These are phyloP conservation scores for Kernera saxatilis DNA, from an alignment of 345 rosid genomes.

Conservation along the genomic window DNA sequence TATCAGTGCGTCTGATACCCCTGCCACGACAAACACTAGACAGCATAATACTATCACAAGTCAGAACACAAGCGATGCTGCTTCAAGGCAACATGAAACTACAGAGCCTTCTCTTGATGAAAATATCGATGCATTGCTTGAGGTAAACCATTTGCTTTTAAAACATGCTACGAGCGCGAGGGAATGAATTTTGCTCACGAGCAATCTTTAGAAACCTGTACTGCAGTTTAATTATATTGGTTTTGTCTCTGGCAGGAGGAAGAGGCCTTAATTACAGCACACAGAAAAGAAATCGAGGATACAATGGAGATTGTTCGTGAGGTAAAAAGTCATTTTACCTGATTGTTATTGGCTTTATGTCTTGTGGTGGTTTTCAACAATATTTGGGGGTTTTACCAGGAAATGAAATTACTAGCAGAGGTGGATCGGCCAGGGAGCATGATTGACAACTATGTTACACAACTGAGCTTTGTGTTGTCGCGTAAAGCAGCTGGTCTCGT, in stretches of 20 bases:
- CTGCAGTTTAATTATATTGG: neutral
- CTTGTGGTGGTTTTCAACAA: neutral
- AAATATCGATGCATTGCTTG: constrained; percentile 72
- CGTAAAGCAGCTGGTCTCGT: constrained; percentile 94
- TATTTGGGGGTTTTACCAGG: constrained; percentile 34
- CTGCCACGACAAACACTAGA: constrained; percentile 36
- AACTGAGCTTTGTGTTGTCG: constrained; percentile 83
- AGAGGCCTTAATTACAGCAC: constrained; percentile 86
- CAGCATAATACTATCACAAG: constrained; percentile 35
- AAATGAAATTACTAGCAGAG: constrained; percentile 91
- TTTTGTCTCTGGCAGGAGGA: constrained; percentile 56
- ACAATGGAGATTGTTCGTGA: constrained; percentile 98
- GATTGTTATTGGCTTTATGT: neutral
- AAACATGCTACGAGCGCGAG: too few species aligned
- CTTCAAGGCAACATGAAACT: constrained; percentile 38
- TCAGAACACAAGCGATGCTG: constrained; percentile 40
- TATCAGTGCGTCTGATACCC: constrained; percentile 37
- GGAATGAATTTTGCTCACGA: neutral
- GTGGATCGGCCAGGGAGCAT: constrained; percentile 96
- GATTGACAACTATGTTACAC: constrained; percentile 87
- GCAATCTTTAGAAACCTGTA: neutral
- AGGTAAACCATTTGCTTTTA: constrained; percentile 40
- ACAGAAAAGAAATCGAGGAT: constrained; percentile 98
- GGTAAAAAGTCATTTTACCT: constrained; percentile 36
- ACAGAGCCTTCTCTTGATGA: constrained; percentile 55